These are phyloP conservation scores for Brassica rapa DNA, from an alignment of 345 rosid species.

Conservation along the genomic window DNA sequence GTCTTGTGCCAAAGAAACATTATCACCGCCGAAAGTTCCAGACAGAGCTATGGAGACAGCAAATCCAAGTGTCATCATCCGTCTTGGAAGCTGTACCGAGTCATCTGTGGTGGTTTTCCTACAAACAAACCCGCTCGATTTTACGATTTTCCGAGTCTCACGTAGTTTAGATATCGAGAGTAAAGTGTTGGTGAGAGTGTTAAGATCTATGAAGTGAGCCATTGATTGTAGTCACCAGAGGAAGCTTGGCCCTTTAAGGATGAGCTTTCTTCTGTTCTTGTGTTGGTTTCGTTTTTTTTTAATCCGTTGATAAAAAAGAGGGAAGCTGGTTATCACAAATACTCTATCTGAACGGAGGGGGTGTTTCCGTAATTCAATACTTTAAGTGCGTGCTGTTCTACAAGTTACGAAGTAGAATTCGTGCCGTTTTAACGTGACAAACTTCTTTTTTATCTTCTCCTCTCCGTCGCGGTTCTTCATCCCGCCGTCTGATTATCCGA, in stretches of 20 bases:
- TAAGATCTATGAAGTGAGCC: too few species aligned
- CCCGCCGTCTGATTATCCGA: background rate
- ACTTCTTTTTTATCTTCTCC: background rate
- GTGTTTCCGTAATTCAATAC: too few species aligned
- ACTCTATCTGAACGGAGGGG: slow-evolving; percentile 19
- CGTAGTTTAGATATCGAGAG: too few species aligned
- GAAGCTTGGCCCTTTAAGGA: too few species aligned
- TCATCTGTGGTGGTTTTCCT: too few species aligned
- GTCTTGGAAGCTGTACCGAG: slow-evolving; percentile 48
- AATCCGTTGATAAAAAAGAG: background rate
- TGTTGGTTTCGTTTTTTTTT: too few species aligned
- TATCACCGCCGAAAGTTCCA: slow-evolving; percentile 33
- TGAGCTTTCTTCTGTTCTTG: too few species aligned
- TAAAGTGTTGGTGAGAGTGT: slow-evolving; percentile 20
- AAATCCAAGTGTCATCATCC: slow-evolving; percentile 54
- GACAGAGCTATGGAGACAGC: slow-evolving; percentile 52
- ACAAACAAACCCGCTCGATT: too few species aligned
- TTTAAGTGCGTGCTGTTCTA: too few species aligned
- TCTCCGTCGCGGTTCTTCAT: background rate
- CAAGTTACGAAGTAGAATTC: too few species aligned
- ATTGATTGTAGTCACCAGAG: too few species aligned
- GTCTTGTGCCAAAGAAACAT: slow-evolving; percentile 58
- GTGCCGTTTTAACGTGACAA: background rate
- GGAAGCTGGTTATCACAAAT: slow-evolving; percentile 32
- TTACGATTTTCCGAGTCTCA: too few species aligned